These are phyloP conservation scores for Saccharomyces uvarum DNA, from an alignment of 1,139 yeast genomes.

Conservation along the genomic window DNA sequence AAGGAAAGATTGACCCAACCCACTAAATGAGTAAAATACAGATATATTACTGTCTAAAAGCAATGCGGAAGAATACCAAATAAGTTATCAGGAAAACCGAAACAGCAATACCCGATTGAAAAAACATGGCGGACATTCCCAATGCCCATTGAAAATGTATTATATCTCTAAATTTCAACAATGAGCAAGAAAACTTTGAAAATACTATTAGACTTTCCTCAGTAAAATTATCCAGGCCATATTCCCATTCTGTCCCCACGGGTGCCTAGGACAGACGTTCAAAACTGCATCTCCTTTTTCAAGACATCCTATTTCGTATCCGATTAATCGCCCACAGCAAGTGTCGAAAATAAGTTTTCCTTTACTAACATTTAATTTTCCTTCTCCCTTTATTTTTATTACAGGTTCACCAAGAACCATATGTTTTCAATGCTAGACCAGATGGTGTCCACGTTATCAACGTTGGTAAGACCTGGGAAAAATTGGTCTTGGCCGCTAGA, in stretches of 20 bases:
- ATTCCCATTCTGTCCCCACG: not conserved
- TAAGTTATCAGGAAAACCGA: too few relatives aligned
- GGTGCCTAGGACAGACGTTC: not conserved
- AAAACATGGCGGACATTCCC: not conserved
- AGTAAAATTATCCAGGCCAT: not conserved
- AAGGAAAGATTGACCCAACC: not conserved
- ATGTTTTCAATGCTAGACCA: constrained; percentile 98
- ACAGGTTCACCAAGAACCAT: constrained; percentile 95
- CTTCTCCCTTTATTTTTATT: constrained; percentile 26
- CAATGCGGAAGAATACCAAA: not conserved
- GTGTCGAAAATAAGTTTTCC: not conserved
- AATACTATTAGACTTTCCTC: not conserved
- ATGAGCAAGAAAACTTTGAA: not conserved
- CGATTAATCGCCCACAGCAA: not conserved
- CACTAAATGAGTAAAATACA: not conserved
- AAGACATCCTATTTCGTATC: not conserved
- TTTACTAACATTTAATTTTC: constrained; percentile 35
- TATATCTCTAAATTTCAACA: not conserved
- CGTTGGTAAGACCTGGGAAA: constrained; percentile 99
- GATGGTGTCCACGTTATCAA: constrained; percentile 99
- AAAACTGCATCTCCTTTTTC: not conserved
- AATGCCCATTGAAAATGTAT: not conserved
- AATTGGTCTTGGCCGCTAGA: constrained; percentile 99
- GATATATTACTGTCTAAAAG: not conserved
- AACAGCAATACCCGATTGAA: too few relatives aligned